Evolutionary conservation across 2,329 filamentous ascomycete genomes (phyloP).

Genomic region (Stachybotrys echinatus): DNA sequence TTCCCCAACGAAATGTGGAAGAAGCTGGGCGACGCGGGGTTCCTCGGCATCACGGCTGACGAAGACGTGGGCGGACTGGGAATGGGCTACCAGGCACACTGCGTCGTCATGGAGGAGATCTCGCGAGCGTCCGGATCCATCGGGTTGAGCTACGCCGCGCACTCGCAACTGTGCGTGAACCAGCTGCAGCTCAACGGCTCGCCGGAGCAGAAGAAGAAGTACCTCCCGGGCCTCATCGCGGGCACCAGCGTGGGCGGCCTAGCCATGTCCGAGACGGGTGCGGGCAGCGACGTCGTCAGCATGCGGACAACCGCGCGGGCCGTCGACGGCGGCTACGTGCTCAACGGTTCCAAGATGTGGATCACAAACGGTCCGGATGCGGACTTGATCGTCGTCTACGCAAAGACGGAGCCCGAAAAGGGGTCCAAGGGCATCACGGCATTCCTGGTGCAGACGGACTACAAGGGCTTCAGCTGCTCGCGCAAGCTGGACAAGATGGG

Average conservation of each 20-base stretch:
- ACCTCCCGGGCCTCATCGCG: constrained; percentile 74
- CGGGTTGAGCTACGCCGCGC: constrained; percentile 88
- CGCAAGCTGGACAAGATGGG: constrained; percentile 96
- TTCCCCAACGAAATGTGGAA: constrained; percentile 92
- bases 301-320: constrained; percentile 84
- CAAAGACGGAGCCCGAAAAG: constrained; percentile 78
- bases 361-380: constrained; percentile 98
- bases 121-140: constrained; percentile 80
- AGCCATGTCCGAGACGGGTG: constrained; percentile 90
- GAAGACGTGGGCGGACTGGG: constrained; percentile 85
- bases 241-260: constrained; percentile 80
- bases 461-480: constrained; percentile 76
- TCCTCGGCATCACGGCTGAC: constrained; percentile 89
- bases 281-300: constrained; percentile 89
- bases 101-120: constrained; percentile 91
- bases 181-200: constrained; percentile 89
- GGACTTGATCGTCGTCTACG: constrained; percentile 91
- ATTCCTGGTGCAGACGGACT: constrained; percentile 73
- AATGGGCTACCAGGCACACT: constrained; percentile 96
- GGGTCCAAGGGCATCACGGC: constrained; percentile 91
- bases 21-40: constrained; percentile 86
- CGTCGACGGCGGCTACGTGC: constrained; percentile 76
- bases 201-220: constrained; percentile 70
- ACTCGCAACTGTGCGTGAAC: constrained; percentile 95
- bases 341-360: constrained; percentile 98